Base-by-base conservation (phyloP, 495 filamentous ascomycete genomes). In the Penicillium ochrochloron region DNA sequence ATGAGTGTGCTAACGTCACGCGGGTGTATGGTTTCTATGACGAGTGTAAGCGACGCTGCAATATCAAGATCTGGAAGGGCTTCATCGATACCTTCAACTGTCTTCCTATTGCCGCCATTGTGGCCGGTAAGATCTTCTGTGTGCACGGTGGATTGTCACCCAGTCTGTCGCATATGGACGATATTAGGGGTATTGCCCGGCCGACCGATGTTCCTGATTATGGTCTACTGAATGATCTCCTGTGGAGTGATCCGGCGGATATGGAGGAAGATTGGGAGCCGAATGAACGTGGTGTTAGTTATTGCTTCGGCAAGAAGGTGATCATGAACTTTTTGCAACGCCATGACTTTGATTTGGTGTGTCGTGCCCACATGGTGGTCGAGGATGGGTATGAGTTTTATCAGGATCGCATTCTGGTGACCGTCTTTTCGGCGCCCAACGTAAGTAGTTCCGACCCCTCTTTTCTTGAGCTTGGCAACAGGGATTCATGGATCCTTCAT, bases 381-480 rank as follows among this genome's bases (percentile, higher is more conserved):
- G 95, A 99, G 74, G 95, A 99, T 78, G 95, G 95, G 15, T 99
- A 99, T 79, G 95, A 99, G 70, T 99, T 99, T 76, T 99, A 97
- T 73, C 95, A 91, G 56, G 95, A 99, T 69, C 87, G 95, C 46
- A 90, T 97, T 60, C 78, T 99, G 31, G 95, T 99, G 56, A 99
- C 95, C 1, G 95, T 99, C 11, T 99, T 99, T 72, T 97, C 93
- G 59, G 95, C 95, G 29, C 95, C 95, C 25, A 99, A 99, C 70
- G 93, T 97, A 83, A 86, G 92, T 85, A 48, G 54, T 21, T 46
- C 12, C 9, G 19, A 34, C 35, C 33, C 37, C 53, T 50, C 15
- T 29, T 66, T 64, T 51, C 11, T 54, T 29, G 52, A 21, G 2
- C 4, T 41, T 41, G 12, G 15, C 12, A 17, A 17, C 14, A 31